Percentiles rank a stretch among this genome's conserved stretches.
Evolutionary conservation across 305 asterid genomes (phyloP).

Genomic region (Solanum hybrid): DNA sequence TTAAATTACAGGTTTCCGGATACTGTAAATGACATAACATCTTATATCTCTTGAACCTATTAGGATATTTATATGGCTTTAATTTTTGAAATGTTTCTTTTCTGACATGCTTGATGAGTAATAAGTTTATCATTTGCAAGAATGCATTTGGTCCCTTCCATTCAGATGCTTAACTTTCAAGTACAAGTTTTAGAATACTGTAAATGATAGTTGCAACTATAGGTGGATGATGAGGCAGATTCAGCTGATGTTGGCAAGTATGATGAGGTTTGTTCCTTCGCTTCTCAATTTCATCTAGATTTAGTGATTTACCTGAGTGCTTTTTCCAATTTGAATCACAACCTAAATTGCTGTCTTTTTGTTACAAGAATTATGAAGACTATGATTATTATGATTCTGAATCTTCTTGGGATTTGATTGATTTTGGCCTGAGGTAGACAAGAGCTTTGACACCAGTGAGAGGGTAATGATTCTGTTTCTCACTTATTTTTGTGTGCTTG

Average conservation of each 20-base stretch:
- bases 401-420: conserved; percentile 12
- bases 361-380: conserved; percentile 17
- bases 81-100: not conserved
- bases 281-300: not conserved
- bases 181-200: not conserved
- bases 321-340: not conserved
- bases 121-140: not conserved
- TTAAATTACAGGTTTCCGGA: not conserved
- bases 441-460: conserved; percentile 8
- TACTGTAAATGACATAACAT: not conserved
- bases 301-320: not conserved
- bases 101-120: not conserved
- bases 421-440: conserved; percentile 14
- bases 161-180: not conserved
- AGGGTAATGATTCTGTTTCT: not conserved
- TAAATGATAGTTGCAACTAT: not conserved
- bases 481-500: not conserved
- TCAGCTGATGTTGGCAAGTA: conserved; percentile 47
- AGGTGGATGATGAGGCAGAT: conserved; percentile 71
- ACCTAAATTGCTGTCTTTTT: not conserved
- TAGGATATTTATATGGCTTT: not conserved
- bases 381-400: not conserved
- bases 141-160: not conserved
- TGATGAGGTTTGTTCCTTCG: conserved; percentile 24
- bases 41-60: not conserved